phyloP scores from a whole-genome alignment of 2,329 filamentous ascomycete species.

The Calonectria honghensis region DNA sequence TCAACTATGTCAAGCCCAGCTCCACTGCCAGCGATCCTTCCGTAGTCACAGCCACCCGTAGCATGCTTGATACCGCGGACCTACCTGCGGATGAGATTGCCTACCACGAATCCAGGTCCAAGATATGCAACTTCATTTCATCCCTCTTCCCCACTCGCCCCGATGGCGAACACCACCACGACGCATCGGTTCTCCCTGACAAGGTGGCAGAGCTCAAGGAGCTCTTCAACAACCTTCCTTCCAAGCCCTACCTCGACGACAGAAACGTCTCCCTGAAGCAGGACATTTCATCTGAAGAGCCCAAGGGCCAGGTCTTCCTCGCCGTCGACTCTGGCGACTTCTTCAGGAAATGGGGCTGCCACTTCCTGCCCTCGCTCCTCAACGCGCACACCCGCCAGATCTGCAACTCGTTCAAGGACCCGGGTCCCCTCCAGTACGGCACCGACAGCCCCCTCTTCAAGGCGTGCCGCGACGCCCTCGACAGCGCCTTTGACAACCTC shows the following conservation, averaged over 20 bases:
- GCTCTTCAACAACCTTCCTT: conserved; percentile 61
- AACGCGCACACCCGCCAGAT: conserved; percentile 74
- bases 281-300: conserved; percentile 67
- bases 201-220: conserved; percentile 52
- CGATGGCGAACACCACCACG: conserved; percentile 58
- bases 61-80: conserved; percentile 45
- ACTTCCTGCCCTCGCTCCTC: conserved; percentile 75
- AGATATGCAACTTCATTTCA: conserved; percentile 70
- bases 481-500: conserved; percentile 68
- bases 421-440: conserved; percentile 74
- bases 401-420: conserved; percentile 78
- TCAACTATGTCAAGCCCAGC: conserved; percentile 59
- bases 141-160: conserved; percentile 62
- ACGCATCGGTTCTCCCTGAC: conserved; percentile 5
- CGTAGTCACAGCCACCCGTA: conserved; percentile 38
- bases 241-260: conserved; percentile 59
- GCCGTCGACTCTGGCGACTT: conserved; percentile 64
- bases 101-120: conserved; percentile 72
- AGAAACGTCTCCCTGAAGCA: conserved; percentile 68
- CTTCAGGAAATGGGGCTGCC: conserved; percentile 72
- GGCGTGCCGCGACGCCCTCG: conserved; percentile 68
- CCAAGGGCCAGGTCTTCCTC: conserved; percentile 70
- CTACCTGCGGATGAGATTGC: conserved; percentile 62
- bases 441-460: conserved; percentile 70
- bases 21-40: neutral